These are phyloP conservation scores for Mycena olivaceomarginata DNA, from an alignment of 768 basidiomycete genomes.

Conservation along the genomic window DNA sequence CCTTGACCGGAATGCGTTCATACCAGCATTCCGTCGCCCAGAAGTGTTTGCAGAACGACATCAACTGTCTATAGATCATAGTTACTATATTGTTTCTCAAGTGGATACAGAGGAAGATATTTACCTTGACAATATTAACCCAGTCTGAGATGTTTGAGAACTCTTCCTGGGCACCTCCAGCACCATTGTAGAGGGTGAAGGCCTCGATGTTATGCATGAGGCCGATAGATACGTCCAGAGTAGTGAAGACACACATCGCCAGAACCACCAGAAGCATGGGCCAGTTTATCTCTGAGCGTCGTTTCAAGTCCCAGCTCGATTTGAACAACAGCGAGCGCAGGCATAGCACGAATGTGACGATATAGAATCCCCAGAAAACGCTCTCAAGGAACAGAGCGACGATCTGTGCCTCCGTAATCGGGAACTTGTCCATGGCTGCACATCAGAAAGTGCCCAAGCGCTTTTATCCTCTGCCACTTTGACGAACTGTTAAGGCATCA, in stretches of 20 bases:
- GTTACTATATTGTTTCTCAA: too few relatives aligned
- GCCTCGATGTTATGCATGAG: conserved; percentile 17
- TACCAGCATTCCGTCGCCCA: conserved; percentile 16
- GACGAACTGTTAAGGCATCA: too few relatives aligned
- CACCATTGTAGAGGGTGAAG: not conserved
- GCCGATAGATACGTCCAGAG: conserved; percentile 14
- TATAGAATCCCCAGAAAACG: conserved; percentile 13
- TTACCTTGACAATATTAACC: conserved; percentile 20
- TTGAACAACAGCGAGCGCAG: conserved; percentile 9
- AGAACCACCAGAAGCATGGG: not conserved
- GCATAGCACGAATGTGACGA: conserved; percentile 11
- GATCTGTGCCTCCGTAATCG: conserved; percentile 26
- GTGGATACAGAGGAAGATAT: too few relatives aligned
- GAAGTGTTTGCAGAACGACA: conserved; percentile 5
- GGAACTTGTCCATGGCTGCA: conserved; percentile 14
- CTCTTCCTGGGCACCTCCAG: conserved; percentile 7
- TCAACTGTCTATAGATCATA: conserved; percentile 17
- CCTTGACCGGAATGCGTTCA: too few relatives aligned
- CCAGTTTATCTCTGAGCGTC: not conserved
- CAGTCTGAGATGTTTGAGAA: conserved; percentile 15
- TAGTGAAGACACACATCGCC: not conserved
- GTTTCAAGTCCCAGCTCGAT: not conserved
- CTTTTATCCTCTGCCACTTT: too few relatives aligned
- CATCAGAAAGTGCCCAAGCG: too few relatives aligned
- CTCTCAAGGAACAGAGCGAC: conserved; percentile 14